Evolutionary conservation across 495 filamentous ascomycete genomes (phyloP), one percentile per base, ranked within the genome.

Genomic region (Astrothelium subdiscretum): DNA sequence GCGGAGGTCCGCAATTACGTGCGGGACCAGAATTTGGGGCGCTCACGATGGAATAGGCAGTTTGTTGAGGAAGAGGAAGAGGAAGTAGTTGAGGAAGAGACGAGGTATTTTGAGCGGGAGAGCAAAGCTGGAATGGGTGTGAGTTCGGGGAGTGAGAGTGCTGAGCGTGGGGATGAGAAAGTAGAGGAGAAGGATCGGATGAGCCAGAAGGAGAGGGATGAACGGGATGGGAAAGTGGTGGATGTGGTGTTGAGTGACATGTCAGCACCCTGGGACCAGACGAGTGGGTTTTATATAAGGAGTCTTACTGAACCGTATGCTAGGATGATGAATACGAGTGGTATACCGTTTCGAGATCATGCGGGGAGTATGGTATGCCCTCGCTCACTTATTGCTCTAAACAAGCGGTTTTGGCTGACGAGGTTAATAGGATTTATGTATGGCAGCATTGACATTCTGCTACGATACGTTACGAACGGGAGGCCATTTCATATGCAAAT

Each of bases 291-390:
- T 76, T 86, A 84, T 78, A 85, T 87, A 76, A 89, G 81, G 75
- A 94, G 85, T 77, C 80, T 97, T 80, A 94, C 85, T 91, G 81
- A 91, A 80, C 89, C 92, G 58, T 91, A 92, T 83, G 72, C 72
- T 78, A 98, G 94, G 94, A 87, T 98, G 90, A 96, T 96, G 91
- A 97, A 97, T 75, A 95, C 91, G 58, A 96, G 88, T 74, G 94
- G 94, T 42, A 86, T 90, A 63, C 72, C 70, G 20, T 90, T 95
- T 73, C 83, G 82, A 72, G 94, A 98, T 76, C 95, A 98, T 75
- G 87, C 84, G 31, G 90, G 90, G 35, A 96, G 91, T 75, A 98
- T 98, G 89, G 94, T 97, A 77, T 68, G 85, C 76, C 26, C 44
- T 57, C 18, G 61, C n/a, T 64, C 32, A 31, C 26, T n/a, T n/a